Percentiles rank a stretch among this genome's conserved stretches.
Conservation (phyloP, 2,329 filamentous ascomycete species). For the Botryosphaeria dothidea region DNA sequence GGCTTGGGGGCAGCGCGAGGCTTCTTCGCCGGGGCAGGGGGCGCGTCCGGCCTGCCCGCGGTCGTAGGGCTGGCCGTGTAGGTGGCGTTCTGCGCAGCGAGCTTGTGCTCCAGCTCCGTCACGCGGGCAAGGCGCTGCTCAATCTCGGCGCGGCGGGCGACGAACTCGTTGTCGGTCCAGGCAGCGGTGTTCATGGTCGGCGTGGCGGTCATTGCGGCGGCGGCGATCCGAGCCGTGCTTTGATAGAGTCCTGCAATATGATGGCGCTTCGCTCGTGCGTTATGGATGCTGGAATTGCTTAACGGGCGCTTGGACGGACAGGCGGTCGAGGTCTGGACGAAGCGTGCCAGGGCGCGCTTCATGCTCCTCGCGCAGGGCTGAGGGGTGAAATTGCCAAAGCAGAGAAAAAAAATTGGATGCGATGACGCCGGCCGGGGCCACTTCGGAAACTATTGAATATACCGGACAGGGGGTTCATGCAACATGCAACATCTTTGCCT, state of each 20-base stretch:
- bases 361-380: conserved; percentile 14
- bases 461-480: neutral
- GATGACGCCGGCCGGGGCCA: conserved; percentile 7
- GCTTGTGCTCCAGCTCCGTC: conserved; percentile 64
- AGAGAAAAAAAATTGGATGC: conserved; percentile 14
- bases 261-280: neutral
- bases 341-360: conserved; percentile 13
- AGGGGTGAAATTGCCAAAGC: neutral
- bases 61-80: conserved; percentile 25
- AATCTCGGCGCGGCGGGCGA: conserved; percentile 17
- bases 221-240: conserved; percentile 11
- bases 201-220: neutral
- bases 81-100: conserved; percentile 53
- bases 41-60: neutral
- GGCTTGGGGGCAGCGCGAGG: conserved; percentile 43
- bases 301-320: conserved; percentile 4
- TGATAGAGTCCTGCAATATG: conserved; percentile 6
- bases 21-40: conserved; percentile 21
- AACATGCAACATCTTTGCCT: neutral
- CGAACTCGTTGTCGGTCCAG: conserved; percentile 18
- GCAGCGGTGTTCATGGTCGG: conserved; percentile 8
- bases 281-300: neutral
- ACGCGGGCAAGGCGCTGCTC: conserved; percentile 69
- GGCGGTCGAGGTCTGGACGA: neutral
- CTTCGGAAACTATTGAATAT: neutral